Evolutionary conservation across 108 stramenopile species (phyloP).

Genomic region (Cyclotella kingstonii): DNA sequence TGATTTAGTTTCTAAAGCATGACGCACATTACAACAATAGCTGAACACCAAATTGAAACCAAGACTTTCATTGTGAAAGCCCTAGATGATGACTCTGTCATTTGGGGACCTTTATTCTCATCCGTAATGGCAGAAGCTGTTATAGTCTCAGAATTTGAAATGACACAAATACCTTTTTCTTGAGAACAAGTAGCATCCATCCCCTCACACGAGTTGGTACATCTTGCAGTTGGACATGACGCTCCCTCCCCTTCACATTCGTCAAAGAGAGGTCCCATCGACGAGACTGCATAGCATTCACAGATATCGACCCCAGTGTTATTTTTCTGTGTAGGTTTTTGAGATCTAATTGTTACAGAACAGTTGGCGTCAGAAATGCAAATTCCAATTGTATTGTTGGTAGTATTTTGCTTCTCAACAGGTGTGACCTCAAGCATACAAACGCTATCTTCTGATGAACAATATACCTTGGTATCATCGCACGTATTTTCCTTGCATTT

Average conservation of each 20-base stretch:
- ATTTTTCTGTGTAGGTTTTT: not conserved
- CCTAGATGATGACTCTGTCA: no score
- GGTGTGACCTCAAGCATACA: no score
- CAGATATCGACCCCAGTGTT: not conserved
- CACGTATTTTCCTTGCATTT: conserved; percentile 8
- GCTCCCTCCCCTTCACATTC: conserved; percentile 2
- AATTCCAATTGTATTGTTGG: not conserved
- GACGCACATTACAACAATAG: no score
- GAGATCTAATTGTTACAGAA: not conserved
- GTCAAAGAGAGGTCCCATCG: not conserved
- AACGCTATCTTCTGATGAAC: not conserved
- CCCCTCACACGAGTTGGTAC: not conserved
- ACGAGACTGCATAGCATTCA: conserved; percentile 2
- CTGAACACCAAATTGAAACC: no score
- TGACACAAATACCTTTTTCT: not conserved
- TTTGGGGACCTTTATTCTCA: no score
- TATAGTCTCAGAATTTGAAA: not conserved
- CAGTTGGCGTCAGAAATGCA: not conserved
- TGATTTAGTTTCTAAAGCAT: no score
- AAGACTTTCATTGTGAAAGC: no score
- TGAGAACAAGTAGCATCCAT: not conserved
- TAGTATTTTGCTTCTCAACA: not conserved
- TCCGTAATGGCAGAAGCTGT: no score
- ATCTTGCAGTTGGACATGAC: not conserved
- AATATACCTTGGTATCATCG: not conserved